Evolutionary conservation across 768 basidiomycete species (phyloP), one percentile per base, ranked within the genome.

Genomic region (Paxillus involutus): DNA sequence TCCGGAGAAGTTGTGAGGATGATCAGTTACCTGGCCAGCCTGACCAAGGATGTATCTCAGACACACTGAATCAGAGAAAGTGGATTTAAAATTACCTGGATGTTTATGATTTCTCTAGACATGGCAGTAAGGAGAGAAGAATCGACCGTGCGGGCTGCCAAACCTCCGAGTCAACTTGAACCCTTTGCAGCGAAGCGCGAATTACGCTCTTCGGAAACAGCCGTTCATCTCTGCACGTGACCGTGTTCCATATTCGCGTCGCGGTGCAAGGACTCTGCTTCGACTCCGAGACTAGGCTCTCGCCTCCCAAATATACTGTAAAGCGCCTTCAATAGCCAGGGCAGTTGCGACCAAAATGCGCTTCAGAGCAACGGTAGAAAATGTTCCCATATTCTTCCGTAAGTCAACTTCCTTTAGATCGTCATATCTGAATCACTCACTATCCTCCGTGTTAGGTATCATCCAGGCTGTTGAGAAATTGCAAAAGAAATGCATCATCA

Each of bases 401-500:
- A 53, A 46, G 70, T 59, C 3, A 16, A n/a, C 5, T 4, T n/a
- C n/a, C 29, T 14, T 7, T 8, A 10, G 0, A 13, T 13, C 45
- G 35, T 2, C 2, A 12, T 47, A 35, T 17, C 21, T 21, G 21
- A 21, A 21, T 21, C 8, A 8, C 32, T 46, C 6, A 43, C 40
- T 32, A 24, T 37, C 14, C 13, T 8, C 37, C 48, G 6, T 26
- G 11, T 11, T 49, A 94, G 91, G 82, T 42, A 83, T 93, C 42
- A 82, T 91, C 8, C 91, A 93, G 70, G 80, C 89, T 0, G 76
- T 94, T 19, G 91, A 92, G 64, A 92, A 89, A 61, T 73, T 93
- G 17, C 88, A 93, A 69, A 92, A 91, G 70, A 85, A 78, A 76
- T 92, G 89, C 60, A 84, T 91, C 52, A 83, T 94, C 66, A 86